Evolutionary conservation across 1,284 basidiomycete genomes (phyloP), one percentile per base, ranked within the genome.

Genomic region (Paramarasmius palmivorus): DNA sequence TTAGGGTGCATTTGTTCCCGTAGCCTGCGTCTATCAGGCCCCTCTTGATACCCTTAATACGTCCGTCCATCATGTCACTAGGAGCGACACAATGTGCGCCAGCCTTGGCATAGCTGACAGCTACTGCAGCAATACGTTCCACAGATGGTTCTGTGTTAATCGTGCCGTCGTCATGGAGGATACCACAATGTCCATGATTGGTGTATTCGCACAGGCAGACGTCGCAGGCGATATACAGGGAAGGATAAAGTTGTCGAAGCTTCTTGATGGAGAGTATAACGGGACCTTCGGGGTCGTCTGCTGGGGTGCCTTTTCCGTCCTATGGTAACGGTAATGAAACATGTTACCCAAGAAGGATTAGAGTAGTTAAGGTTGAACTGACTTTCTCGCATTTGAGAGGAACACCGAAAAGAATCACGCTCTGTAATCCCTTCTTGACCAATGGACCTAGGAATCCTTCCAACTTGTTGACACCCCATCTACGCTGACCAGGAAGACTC

Each of bases 121-220:
- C 95, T 19, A 99, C 95, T 64, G 97, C 79, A 0, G 93, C 93
- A 54, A 99, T 90, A 52, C 96, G 88, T 26, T 77, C 77, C 4
- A 94, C 92, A 12, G 92, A 95, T 10, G 85, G 84, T 12, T 74
- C 76, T 42, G 85, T 85, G 70, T 93, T 74, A 71, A 95, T 88
- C 2, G 86, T 84, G 14, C 90, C 88, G 62, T 93, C 89, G 0
- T 68, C 57, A 60, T 88, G 71, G 25, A 96, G 83, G 56, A 94
- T 69, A 25, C 97, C 97, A 65, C 96, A 99, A 74, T 99, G 97
- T 0, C 97, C 97, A 67, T 99, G 95, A 47, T 92, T 92, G 10
- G 97, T 98, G 78, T 99, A 99, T 72, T 99, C 97, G 79, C 97
- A 99, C n/a, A 99, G 84, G 67, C 97, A 99, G 25, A 99, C 97